Evolutionary conservation across 345 rosid species (phyloP).

Genomic region (Anacardium occidentale): DNA sequence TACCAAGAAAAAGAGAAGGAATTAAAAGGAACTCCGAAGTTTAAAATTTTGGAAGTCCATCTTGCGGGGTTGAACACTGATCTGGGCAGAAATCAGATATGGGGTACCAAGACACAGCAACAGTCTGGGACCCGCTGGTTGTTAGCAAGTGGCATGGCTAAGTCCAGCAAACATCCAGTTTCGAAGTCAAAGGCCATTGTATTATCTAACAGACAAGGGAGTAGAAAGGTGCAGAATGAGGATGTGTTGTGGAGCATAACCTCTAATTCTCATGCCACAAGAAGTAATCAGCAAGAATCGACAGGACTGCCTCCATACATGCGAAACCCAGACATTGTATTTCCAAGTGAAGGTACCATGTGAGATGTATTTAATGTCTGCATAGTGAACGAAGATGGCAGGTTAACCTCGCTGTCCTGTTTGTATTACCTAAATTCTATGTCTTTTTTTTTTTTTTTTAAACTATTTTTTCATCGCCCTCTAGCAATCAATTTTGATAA

Average conservation of each 20-base stretch:
- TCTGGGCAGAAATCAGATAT: constrained; percentile 35
- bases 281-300: constrained; percentile 29
- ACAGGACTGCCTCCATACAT: constrained; percentile 30
- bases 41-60: constrained; percentile 49
- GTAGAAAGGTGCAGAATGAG: constrained; percentile 19
- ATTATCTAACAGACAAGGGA: constrained; percentile 28
- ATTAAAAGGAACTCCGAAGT: constrained; percentile 23
- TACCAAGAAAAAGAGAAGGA: neutral
- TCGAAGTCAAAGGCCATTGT: constrained; percentile 45
- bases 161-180: constrained; percentile 38
- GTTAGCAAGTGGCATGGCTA: constrained; percentile 50
- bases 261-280: constrained; percentile 22
- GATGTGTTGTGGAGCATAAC: constrained; percentile 72
- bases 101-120: constrained; percentile 53
- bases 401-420: neutral
- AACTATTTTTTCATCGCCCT: constrained; percentile 9
- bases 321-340: constrained; percentile 55
- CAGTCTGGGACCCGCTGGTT: constrained; percentile 67
- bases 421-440: neutral
- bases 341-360: constrained; percentile 31
- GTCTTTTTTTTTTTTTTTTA: neutral
- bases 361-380: constrained; percentile 3
- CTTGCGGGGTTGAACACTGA: constrained; percentile 58
- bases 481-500: neutral
- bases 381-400: neutral